Evolutionary conservation across 2,329 filamentous ascomycete species (phyloP).

Genomic region (Microsporum canis): DNA sequence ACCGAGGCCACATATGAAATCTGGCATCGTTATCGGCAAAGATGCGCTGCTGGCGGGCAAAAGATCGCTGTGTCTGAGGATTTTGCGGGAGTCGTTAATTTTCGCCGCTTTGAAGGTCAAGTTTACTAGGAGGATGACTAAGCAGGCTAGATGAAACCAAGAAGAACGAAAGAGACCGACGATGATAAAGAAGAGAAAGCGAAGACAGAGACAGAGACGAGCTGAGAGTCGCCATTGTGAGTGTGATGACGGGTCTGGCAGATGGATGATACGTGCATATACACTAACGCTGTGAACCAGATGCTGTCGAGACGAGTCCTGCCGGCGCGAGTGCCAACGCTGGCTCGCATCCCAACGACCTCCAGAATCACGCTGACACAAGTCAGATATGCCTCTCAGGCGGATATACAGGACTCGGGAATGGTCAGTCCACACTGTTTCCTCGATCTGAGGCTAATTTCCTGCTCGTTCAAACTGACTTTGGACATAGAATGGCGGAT

Average conservation of each 20-base stretch:
- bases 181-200: background rate
- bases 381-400: conserved; percentile 28
- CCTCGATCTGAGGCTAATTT: background rate
- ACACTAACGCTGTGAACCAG: conserved; percentile 12
- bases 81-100: conserved; percentile 32
- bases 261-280: background rate
- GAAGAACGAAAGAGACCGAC: background rate
- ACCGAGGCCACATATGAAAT: conserved; percentile 27
- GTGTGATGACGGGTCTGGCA: background rate
- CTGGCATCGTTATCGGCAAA: conserved; percentile 36
- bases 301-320: conserved; percentile 38
- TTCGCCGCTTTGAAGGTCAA: conserved; percentile 17
- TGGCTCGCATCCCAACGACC: conserved; percentile 20
- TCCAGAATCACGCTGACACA: conserved; percentile 26
- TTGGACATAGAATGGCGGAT: conserved; percentile 34
- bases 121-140: conserved; percentile 1
- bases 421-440: conserved; percentile 25
- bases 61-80: conserved; percentile 23
- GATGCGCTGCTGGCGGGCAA: conserved; percentile 29
- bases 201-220: background rate
- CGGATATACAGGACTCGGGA: conserved; percentile 32
- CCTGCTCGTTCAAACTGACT: background rate
- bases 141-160: background rate
- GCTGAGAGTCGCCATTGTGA: background rate
- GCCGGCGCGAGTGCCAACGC: conserved; percentile 29